phyloP scores from a whole-genome alignment of 805 yeast species.

The Metschnikowia peoriensis region DNA sequence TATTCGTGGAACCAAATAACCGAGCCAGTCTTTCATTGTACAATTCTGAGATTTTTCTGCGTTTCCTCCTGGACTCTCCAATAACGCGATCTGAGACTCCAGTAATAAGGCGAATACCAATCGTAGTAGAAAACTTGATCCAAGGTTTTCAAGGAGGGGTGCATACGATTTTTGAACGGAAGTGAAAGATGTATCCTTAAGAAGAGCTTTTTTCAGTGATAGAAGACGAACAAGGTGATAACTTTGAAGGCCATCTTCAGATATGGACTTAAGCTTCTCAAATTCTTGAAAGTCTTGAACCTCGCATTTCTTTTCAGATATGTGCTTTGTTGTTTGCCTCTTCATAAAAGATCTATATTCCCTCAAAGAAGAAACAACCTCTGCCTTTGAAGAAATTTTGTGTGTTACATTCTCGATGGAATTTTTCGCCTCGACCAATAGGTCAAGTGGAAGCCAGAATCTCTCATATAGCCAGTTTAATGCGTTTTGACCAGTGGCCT shows the following conservation, averaged over 20 bases:
- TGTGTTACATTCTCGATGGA: neutral
- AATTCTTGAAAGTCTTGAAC: neutral
- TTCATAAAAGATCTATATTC: neutral
- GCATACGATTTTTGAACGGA: neutral
- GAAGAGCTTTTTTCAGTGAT: conserved; percentile 3
- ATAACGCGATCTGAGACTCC: neutral
- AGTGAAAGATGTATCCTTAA: neutral
- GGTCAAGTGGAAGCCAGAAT: conserved; percentile 55
- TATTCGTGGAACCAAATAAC: neutral
- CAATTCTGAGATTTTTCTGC: neutral
- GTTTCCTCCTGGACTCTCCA: neutral
- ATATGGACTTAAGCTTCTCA: neutral
- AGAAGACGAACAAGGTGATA: conserved; percentile 1
- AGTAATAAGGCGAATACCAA: conserved; percentile 1
- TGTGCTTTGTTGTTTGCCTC: no score
- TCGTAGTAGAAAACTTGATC: neutral
- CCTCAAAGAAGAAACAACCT: neutral
- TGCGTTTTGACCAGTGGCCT: conserved; percentile 59
- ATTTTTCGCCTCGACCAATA: neutral
- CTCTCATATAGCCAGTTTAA: conserved; percentile 69
- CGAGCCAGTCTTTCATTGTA: neutral
- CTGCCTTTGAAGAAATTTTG: neutral
- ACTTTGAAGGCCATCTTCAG: neutral
- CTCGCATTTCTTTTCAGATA: no score
- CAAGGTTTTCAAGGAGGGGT: conserved; percentile 1